Evolutionary conservation across 805 yeast species (phyloP), one percentile per base, ranked within the genome.

Genomic region (Candida saitoana): DNA sequence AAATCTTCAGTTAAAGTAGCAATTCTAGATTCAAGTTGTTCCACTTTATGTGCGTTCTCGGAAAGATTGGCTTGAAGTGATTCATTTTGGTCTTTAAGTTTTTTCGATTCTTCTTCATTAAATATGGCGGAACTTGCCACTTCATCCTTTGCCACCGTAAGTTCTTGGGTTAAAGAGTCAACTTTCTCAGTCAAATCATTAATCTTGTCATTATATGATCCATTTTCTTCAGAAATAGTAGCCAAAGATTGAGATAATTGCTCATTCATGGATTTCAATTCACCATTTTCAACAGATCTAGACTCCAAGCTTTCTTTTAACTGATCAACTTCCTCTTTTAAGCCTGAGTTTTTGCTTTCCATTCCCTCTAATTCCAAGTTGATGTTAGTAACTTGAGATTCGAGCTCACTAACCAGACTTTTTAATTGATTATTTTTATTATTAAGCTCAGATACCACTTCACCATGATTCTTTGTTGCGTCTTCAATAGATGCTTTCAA

Each of bases 11-110:
- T 11, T n/a, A 25, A 15, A 9, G n/a, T 15, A 33, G 11, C 33
- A 18, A 29, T 24, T n/a, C 24, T 32, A n/a, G 32, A 16, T 31
- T 44, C 45, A 32, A 35, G 12, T 34, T 37, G 38, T 34, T 40
- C 34, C 18, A 40, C 37, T 30, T 20, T 8, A 14, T n/a, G 7
- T 19, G 20, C 17, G 11, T 14, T 14, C 5, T 6, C 5, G 5
- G 32, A 29, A 29, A 29, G 32, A 9, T 27, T 18, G 8, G 34
- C 34, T 19, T 33, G 25, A 31, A 32, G 38, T 20, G 12, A n/a
- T 30, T 20, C 6, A 18, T 31, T 38, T 14, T 9, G 16, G 7
- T 29, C 32, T 22, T 22, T 9, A 22, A 22, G 25, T 22, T 9
- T 9, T 22, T 9, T 22, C 5, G 16, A 14, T 29, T 29, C 16